Base-by-base conservation (phyloP, 2,329 filamentous ascomycete species). In the Botrytis galanthina region DNA sequence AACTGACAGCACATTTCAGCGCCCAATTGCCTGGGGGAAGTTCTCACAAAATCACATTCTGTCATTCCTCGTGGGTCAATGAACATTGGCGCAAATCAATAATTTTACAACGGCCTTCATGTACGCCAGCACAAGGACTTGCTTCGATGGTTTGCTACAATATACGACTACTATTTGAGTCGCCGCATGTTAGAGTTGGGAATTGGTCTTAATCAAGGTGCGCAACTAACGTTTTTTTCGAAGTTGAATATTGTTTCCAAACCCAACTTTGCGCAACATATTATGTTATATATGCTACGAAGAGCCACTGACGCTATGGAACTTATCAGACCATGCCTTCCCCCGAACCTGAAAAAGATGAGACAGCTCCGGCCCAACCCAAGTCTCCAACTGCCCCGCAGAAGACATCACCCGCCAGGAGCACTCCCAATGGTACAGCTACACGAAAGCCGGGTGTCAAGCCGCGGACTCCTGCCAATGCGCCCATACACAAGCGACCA, bases 401-500 rank as follows among this genome's bases (percentile, higher is more conserved):
- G 46, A 75, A 75, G 51, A 71, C 71, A 59, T 66, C 76, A 12
- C 74, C 74, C 60, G 46, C 73, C 51, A 78, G 75, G 57, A 70
- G 70, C 63, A 74, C 76, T 74, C 75, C 77, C 44, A 76, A 77
- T 76, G 76, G 72, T 20, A 76, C 77, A 26, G 75, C 77, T 4
- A 64, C 69, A 57, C 73, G 72, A 39, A 79, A 77, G 67, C 35
- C 73, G 29, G 74, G 73, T 48, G 68, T 74, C 20, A 77, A 77
- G 63, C 71, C 70, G 18, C 71, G 67, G 37, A 78, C 76, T 12
- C 78, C 80, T 4, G 77, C 75, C 44, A 78, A 76, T 46, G 79
- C 77, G 22, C 79, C 80, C n/a, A 76, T 74, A 35, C 75, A 76
- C 48, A 64, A 76, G 48, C 76, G 74, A 70, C 67, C 74, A 20